Evolutionary conservation across 2,329 filamentous ascomycete genomes (phyloP), one percentile per base, ranked within the genome.

Genomic region (Penicillium fuscoglaucum): DNA sequence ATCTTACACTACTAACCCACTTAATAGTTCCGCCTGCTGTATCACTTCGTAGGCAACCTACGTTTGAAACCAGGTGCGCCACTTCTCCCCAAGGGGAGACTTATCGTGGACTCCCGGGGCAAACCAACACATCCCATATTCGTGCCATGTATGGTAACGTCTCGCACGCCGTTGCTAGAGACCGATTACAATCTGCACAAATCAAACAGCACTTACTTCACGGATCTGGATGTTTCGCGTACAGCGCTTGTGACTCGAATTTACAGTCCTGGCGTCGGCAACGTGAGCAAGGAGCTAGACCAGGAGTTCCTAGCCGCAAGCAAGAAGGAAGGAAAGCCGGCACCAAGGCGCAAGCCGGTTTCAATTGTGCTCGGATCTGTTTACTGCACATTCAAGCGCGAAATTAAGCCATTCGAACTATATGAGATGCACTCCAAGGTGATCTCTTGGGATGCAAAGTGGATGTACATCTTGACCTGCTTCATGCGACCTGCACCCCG

Each of bases 181-280:
- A 91, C 88, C 68, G 93, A 96, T 78, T 91, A 92, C 79, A 93
- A 95, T 78, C 71, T 91, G 44, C 90, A 93, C 82, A 92, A 93
- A 73, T 87, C 87, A 61, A 91, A 92, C 78, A 86, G 84, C 66
- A 96, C 92, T 31, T 96, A 96, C 79, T 96, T 96, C 72, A 81
- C 87, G 64, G 91, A 96, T 75, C 86, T 96, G 64, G 92, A 96
- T 75, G 84, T 93, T 59, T 86, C 89, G 40, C 89, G 95, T 57
- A 90, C 90, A 0, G 90, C 96, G 63, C 84, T 95, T 9, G 86
- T 96, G 53, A 88, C 87, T 49, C 85, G 87, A 64, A 78, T 93
- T 2, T 79, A 88, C 53, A 83, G 82, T 21, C 81, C 83, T 0
- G 86, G 86, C 1, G 78, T 88, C 55, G 74, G 78, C 15, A 72